Evolutionary conservation across 225 moss, liverwort and hornwort species (phyloP), one percentile per base, ranked within the genome.

Genomic region (Pseudisothecium myosuroides): DNA sequence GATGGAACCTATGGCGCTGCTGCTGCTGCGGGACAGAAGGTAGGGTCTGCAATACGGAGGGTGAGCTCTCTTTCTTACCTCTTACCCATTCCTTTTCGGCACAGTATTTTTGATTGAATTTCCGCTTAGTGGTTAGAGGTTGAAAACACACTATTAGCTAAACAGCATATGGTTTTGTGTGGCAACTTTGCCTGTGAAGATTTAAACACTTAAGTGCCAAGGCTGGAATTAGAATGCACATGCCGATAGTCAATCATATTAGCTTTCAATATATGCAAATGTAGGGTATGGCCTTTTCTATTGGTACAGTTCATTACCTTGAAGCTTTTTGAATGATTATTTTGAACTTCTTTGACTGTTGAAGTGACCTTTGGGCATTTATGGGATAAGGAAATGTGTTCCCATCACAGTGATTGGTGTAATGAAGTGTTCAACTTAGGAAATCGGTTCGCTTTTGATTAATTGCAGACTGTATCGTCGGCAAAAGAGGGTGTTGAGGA

Each of bases 401-500:
- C 52, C 47, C 39, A 60, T 49, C 32, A 47, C 23, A 28, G 43
- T 29, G 61, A 55, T 64, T 50, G 39, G 50, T 66, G 14, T 59
- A 39, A 60, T 58, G 21, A 59, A 59, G 36, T 81, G 58, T n/a
- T 29, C 18, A 17, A 41, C 39, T 77, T 16, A 60, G 28, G 52
- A 62, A 27, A 83, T 23, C 22, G 58, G 43, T 74, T 68, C 10
- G 12, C 41, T 78, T 77, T 55, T 74, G 19, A 52, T 49, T n/a
- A 16, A 36, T 72, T 68, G 89, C 89, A 93, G 94, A 90, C 92
- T 39, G 86, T 83, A 32, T 89, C 91, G 83, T 88, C 64, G 90
- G 82, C 92, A 5, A 90, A 90, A 88, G 89, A 94, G 22, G 94
- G 85, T 37, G 93, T 89, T 37, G 91, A 93, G 66, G 90, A 83